phyloP scores from a whole-genome alignment of 176 grass and related monocot genomes.

The Secale cereale region DNA sequence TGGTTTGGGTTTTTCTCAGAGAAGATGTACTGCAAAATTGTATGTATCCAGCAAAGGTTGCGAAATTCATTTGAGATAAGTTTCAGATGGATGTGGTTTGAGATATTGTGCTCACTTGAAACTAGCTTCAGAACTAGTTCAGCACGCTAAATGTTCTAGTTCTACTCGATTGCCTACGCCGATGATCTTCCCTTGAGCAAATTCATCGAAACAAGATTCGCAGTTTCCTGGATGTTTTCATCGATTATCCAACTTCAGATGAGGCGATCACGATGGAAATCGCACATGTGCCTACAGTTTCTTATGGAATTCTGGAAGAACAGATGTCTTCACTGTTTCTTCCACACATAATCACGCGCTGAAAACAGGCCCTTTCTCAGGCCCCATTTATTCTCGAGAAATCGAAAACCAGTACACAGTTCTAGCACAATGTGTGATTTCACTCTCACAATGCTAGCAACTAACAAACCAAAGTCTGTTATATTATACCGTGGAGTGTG shows the following conservation, averaged over 20 bases:
- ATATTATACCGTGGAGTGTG: neutral
- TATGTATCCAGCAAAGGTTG: too few species aligned
- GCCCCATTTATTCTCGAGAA: neutral
- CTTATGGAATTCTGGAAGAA: too few species aligned
- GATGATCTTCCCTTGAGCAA: neutral
- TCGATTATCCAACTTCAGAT: neutral
- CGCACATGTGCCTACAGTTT: too few species aligned
- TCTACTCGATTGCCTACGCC: too few species aligned
- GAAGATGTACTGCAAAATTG: neutral
- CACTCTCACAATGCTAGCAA: neutral
- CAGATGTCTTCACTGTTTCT: too few species aligned
- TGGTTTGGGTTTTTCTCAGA: neutral
- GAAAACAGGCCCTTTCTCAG: neutral
- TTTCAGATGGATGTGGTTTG: neutral
- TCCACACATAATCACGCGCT: neutral
- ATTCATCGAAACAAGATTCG: neutral
- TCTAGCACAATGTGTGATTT: too few species aligned
- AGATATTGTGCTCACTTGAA: neutral
- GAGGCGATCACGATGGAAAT: too few species aligned
- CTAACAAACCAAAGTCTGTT: neutral
- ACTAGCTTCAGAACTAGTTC: too few species aligned
- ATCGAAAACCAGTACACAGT: neutral
- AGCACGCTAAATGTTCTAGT: too few species aligned
- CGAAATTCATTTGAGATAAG: neutral
- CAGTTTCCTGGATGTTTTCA: neutral